These are phyloP conservation scores for Megacollybia marginata DNA, from an alignment of 768 basidiomycete species.

Conservation along the genomic window DNA sequence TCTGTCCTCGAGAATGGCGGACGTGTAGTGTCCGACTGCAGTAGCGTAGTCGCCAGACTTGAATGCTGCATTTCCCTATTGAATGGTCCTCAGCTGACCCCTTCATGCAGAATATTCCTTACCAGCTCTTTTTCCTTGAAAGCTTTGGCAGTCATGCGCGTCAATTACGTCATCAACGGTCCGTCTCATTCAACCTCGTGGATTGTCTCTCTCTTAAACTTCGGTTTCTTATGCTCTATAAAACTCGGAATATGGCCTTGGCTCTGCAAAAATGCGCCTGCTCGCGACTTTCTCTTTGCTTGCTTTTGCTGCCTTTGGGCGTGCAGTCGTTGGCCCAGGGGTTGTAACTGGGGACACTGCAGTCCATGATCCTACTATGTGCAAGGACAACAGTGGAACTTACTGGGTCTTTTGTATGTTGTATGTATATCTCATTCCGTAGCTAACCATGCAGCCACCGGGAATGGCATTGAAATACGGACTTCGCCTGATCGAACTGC, in stretches of 20 bases:
- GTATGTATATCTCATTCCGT: background rate
- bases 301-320: background rate
- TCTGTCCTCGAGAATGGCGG: constrained; percentile 66
- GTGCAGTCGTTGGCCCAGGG: constrained; percentile 6
- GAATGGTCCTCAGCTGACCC: background rate
- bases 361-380: constrained; percentile 23
- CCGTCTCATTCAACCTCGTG: too few relatives aligned
- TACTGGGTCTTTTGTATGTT: constrained; percentile 24
- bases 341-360: constrained; percentile 16
- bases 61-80: constrained; percentile 88
- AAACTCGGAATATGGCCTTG: background rate
- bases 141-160: background rate
- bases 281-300: background rate
- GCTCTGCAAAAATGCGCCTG: background rate
- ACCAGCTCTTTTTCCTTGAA: background rate
- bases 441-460: constrained; percentile 11
- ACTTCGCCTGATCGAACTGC: constrained; percentile 23
- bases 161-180: too few relatives aligned
- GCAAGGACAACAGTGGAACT: constrained; percentile 19
- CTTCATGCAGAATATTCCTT: background rate
- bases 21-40: constrained; percentile 83
- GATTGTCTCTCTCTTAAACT: background rate
- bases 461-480: constrained; percentile 23
- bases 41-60: constrained; percentile 69
- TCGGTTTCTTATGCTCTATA: background rate